These are phyloP conservation scores for Talaromyces sp. DNA, from an alignment of 2,329 filamentous ascomycete genomes.

Conservation along the genomic window DNA sequence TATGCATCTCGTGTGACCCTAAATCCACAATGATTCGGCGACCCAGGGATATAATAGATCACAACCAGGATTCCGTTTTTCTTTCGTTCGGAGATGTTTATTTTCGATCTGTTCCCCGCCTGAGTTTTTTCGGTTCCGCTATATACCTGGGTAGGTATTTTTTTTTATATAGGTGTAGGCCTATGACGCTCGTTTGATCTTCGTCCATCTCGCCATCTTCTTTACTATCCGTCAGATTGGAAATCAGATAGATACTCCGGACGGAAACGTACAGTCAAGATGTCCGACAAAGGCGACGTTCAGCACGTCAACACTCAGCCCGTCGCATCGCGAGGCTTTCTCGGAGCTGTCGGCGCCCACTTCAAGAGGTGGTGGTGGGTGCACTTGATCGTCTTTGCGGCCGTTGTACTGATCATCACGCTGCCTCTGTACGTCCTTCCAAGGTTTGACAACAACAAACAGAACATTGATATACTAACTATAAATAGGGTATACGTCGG, in stretches of 20 bases:
- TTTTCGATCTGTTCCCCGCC: neutral
- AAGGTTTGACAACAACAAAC: no score
- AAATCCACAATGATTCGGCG: neutral
- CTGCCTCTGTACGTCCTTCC: constrained; percentile 48
- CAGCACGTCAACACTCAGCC: neutral
- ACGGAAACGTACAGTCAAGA: neutral
- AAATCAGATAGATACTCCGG: neutral
- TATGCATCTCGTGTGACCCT: constrained; percentile 7
- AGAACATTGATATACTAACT: neutral
- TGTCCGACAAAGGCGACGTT: constrained; percentile 8
- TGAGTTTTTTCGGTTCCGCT: neutral
- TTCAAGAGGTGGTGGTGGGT: constrained; percentile 54
- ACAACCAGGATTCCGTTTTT: neutral
- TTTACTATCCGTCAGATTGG: neutral
- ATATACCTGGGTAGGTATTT: no score
- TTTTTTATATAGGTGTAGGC: neutral
- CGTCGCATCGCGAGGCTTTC: constrained; percentile 25
- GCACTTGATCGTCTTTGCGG: constrained; percentile 49
- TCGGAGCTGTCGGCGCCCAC: constrained; percentile 29
- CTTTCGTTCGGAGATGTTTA: neutral
- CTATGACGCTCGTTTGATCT: neutral
- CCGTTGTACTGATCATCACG: constrained; percentile 52
- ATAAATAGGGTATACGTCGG: constrained; percentile 53
- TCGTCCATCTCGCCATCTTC: neutral
- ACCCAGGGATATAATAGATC: neutral